phyloP scores from a whole-genome alignment of 139 green algal species.

The Medakamo hakoo region DNA sequence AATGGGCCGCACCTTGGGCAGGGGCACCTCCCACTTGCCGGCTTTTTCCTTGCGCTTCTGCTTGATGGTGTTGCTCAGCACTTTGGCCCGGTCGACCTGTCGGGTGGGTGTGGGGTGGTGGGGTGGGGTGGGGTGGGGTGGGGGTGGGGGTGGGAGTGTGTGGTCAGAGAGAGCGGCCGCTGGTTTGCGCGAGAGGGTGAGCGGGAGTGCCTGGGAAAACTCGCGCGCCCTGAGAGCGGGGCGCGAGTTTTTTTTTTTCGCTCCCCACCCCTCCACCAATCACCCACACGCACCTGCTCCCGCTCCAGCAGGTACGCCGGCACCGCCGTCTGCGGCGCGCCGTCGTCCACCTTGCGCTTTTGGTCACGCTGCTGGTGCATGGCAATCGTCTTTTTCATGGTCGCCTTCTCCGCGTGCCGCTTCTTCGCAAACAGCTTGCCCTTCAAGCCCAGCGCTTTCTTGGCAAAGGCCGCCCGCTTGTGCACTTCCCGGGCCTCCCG shows the following conservation, averaged over 20 bases:
- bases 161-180: neutral
- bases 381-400: constrained; percentile 97
- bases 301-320: constrained; percentile 96
- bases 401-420: constrained; percentile 88
- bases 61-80: constrained; percentile 99
- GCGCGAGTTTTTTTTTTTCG: neutral
- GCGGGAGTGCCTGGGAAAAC: neutral
- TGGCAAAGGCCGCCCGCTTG: constrained; percentile 63
- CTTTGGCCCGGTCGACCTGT: constrained; percentile 86
- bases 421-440: constrained; percentile 97
- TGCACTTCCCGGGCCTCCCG: constrained; percentile 83
- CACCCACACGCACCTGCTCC: constrained; percentile 55
- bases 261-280: neutral
- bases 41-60: constrained; percentile 99
- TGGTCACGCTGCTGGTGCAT: constrained; percentile 93
- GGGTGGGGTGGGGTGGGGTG: no score
- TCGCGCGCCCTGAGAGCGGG: neutral
- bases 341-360: constrained; percentile 84
- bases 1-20: constrained; percentile 94
- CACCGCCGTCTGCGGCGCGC: constrained; percentile 64
- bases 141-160: neutral
- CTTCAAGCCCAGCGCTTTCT: constrained; percentile 81
- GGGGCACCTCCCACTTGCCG: constrained; percentile 97
- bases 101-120: neutral
- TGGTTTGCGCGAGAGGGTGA: neutral